These are phyloP conservation scores for Neolentinus lepideus DNA, from an alignment of 1,284 basidiomycete genomes.

Conservation along the genomic window DNA sequence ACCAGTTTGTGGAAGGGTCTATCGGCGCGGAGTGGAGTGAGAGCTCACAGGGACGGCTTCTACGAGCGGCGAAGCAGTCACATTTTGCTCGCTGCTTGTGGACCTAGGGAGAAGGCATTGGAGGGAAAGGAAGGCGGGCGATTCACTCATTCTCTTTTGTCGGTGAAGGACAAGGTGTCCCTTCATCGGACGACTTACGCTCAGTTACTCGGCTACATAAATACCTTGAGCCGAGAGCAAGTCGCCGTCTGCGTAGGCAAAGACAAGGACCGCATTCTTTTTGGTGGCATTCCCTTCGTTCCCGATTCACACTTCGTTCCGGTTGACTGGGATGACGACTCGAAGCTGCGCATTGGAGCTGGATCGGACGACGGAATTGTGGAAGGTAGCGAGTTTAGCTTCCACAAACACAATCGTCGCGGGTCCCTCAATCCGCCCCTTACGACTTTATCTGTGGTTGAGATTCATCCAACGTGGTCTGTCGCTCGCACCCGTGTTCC, in stretches of 20 bases:
- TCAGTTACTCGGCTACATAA: slow-evolving; percentile 38
- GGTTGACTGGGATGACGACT: slow-evolving; percentile 28
- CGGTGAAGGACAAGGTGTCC: slow-evolving; percentile 33
- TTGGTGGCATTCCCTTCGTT: slow-evolving; percentile 47
- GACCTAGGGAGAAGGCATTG: slow-evolving; percentile 39
- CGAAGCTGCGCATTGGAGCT: slow-evolving; percentile 37
- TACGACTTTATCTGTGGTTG: slow-evolving; percentile 38
- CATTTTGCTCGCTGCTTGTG: slow-evolving; percentile 47
- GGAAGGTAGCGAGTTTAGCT: slow-evolving; percentile 48
- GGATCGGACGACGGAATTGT: slow-evolving; percentile 55
- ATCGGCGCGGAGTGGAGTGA: slow-evolving; percentile 21
- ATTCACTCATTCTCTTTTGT: slow-evolving; percentile 48
- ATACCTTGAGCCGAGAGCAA: slow-evolving; percentile 28
- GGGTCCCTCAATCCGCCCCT: slow-evolving; percentile 50
- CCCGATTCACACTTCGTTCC: slow-evolving; percentile 39
- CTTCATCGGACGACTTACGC: slow-evolving; percentile 46
- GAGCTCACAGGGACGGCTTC: slow-evolving; percentile 34
- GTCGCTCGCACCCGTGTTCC: slow-evolving; percentile 35
- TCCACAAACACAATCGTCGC: slow-evolving; percentile 51
- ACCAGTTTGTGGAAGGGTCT: slow-evolving; percentile 45
- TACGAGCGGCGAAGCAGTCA: slow-evolving; percentile 37
- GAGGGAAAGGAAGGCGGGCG: slow-evolving; percentile 56
- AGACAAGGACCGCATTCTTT: slow-evolving; percentile 41
- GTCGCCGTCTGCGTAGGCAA: slow-evolving; percentile 43
- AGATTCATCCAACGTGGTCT: slow-evolving; percentile 52